phyloP scores from a whole-genome alignment of 495 filamentous ascomycete genomes.

The Tuber aestivum region DNA sequence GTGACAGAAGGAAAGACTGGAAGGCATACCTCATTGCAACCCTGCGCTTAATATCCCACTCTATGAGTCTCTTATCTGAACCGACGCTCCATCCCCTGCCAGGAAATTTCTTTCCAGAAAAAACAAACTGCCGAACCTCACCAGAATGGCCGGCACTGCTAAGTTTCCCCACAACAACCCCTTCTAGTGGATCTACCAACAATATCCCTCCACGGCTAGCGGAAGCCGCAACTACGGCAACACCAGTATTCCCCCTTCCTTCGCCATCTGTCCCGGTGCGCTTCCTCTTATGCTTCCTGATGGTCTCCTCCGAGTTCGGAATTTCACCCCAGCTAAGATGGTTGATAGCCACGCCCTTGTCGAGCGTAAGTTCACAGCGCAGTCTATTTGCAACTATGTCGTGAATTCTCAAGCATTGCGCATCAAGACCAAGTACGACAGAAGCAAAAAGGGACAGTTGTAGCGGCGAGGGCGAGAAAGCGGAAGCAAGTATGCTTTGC shows the following conservation, averaged over 20 bases:
- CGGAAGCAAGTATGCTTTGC: slow-evolving; percentile 12
- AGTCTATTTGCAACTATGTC: slow-evolving; percentile 55
- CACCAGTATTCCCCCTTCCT: slow-evolving; percentile 43
- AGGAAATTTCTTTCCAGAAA: slow-evolving; percentile 47
- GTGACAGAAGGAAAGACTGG: slow-evolving; percentile 34
- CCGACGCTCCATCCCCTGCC: slow-evolving; percentile 57
- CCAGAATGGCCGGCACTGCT: slow-evolving; percentile 50
- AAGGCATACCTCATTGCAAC: slow-evolving; percentile 48
- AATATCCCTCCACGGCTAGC: slow-evolving; percentile 53
- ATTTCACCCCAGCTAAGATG: slow-evolving; percentile 54
- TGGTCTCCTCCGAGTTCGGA: slow-evolving; percentile 35
- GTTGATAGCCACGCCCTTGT: slow-evolving; percentile 50
- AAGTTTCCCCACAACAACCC: slow-evolving; percentile 50
- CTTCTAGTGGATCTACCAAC: slow-evolving; percentile 53
- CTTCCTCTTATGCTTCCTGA: slow-evolving; percentile 51
- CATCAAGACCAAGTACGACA: slow-evolving; percentile 55
- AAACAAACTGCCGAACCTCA: slow-evolving; percentile 55
- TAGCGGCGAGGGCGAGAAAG: slow-evolving; percentile 54
- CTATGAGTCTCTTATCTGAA: slow-evolving; percentile 55
- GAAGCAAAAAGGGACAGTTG: slow-evolving; percentile 58
- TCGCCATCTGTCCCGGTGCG: slow-evolving; percentile 47
- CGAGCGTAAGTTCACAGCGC: slow-evolving; percentile 54
- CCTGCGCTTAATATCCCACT: slow-evolving; percentile 54
- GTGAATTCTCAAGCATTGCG: slow-evolving; percentile 56
- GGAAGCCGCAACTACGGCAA: slow-evolving; percentile 52